phyloP scores from a whole-genome alignment of 2,329 filamentous ascomycete genomes.

The Trichoderma koningiopsis region DNA sequence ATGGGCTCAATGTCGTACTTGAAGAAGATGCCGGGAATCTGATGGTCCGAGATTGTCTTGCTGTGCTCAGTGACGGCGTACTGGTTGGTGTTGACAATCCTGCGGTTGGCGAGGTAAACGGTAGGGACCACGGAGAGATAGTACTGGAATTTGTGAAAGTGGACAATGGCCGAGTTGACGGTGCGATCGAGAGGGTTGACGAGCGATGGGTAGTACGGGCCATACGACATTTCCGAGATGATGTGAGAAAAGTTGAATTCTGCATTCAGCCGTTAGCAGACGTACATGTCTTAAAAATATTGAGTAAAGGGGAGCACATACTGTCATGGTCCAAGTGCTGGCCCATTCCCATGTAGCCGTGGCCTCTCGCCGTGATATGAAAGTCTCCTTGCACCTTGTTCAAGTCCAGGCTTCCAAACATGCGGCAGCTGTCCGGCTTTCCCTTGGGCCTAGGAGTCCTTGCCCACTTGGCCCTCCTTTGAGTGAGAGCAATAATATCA shows the following conservation, averaged over 20 bases:
- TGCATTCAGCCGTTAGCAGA: slow-evolving; percentile 41
- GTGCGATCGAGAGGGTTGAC: slow-evolving; percentile 94
- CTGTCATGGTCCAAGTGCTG: slow-evolving; percentile 77
- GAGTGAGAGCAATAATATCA: slow-evolving; percentile 77
- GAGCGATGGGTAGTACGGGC: slow-evolving; percentile 92
- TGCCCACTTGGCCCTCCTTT: slow-evolving; percentile 65
- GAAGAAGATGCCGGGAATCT: slow-evolving; percentile 89
- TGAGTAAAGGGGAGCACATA: slow-evolving; percentile 47
- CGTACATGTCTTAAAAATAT: neutral
- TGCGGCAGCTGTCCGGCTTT: slow-evolving; percentile 73
- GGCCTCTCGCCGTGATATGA: slow-evolving; percentile 91
- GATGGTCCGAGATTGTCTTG: slow-evolving; percentile 66
- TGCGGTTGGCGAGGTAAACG: slow-evolving; percentile 72
- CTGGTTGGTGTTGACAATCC: slow-evolving; percentile 88
- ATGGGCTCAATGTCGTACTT: slow-evolving; percentile 99
- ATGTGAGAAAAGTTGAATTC: slow-evolving; percentile 98
- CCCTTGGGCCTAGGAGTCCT: slow-evolving; percentile 73
- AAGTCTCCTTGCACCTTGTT: slow-evolving; percentile 99
- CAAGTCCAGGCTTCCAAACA: slow-evolving; percentile 85
- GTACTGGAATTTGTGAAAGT: slow-evolving; percentile 98
- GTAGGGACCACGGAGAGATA: slow-evolving; percentile 95
- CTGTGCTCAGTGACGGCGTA: slow-evolving; percentile 95
- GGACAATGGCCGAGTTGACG: slow-evolving; percentile 68
- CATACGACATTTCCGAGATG: slow-evolving; percentile 93
- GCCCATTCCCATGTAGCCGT: slow-evolving; percentile 85